Evolutionary conservation across 2,329 filamentous ascomycete species (phyloP).

Genomic region (Fusarium miscanthi): DNA sequence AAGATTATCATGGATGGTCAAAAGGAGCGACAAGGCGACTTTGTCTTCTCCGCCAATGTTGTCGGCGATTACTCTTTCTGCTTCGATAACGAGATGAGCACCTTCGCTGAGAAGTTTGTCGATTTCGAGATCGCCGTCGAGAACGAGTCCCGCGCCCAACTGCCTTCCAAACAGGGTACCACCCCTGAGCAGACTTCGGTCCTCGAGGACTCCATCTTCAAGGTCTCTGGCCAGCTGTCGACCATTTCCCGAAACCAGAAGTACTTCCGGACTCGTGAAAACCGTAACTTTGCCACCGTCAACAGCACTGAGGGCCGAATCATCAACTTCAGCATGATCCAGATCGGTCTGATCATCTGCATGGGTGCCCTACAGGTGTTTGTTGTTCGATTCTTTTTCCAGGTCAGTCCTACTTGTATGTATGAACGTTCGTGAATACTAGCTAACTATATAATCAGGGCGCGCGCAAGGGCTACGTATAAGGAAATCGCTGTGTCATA

Average conservation of each 20-base stretch:
- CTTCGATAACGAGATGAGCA: constrained; percentile 99
- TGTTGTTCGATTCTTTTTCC: constrained; percentile 98
- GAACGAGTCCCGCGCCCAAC: constrained; percentile 83
- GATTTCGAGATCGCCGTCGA: constrained; percentile 99
- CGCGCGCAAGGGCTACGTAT: constrained; percentile 76
- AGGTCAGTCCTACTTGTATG: constrained; percentile 62
- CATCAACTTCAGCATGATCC: constrained; percentile 96
- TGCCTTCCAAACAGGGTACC: constrained; percentile 90
- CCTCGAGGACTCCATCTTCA: constrained; percentile 94
- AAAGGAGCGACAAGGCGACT: constrained; percentile 96
- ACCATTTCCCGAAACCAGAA: constrained; percentile 98
- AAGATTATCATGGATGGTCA: constrained; percentile 85
- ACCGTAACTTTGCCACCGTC: constrained; percentile 98
- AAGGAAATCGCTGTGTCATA: constrained; percentile 48
- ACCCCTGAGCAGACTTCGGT: constrained; percentile 88
- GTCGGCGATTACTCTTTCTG: constrained; percentile 94
- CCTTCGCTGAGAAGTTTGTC: constrained; percentile 95
- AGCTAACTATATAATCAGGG: constrained; percentile 56
- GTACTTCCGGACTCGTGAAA: constrained; percentile 98
- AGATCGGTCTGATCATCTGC: constrained; percentile 88
- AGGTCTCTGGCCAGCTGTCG: constrained; percentile 90
- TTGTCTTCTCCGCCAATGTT: constrained; percentile 93
- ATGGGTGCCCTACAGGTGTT: constrained; percentile 99
- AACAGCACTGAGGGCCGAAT: constrained; percentile 95
- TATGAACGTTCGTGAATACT: background rate